Percentiles rank a stretch among this genome's conserved stretches.
These are phyloP conservation scores for Petasospora rhodanensis DNA, from an alignment of 1,139 yeast genomes.

Conservation along the genomic window DNA sequence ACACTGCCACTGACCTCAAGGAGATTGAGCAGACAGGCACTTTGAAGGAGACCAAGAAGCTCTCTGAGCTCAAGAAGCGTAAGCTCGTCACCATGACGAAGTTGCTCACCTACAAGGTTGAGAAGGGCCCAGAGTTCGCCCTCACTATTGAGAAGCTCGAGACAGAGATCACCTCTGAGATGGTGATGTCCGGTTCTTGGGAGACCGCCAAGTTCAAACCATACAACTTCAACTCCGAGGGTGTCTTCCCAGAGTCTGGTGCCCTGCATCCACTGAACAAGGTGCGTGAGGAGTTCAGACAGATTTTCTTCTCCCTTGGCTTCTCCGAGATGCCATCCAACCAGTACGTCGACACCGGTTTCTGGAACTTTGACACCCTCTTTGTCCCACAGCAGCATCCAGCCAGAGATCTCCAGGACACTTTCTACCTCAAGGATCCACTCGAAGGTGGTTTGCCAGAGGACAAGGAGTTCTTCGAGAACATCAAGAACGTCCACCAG, in stretches of 20 bases:
- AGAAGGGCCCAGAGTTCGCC: constrained; percentile 81
- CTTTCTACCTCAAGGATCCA: constrained; percentile 96
- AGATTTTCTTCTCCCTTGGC: constrained; percentile 95
- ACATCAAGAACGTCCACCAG: constrained; percentile 80
- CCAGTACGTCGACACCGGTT: constrained; percentile 95
- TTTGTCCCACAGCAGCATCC: constrained; percentile 99
- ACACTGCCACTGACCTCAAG: constrained; percentile 60
- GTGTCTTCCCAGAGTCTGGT: constrained; percentile 80
- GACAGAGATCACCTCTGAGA: constrained; percentile 91
- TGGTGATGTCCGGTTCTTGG: constrained; percentile 82
- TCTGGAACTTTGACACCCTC: constrained; percentile 97
- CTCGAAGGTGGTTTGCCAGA: constrained; percentile 71
- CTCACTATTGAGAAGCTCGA: constrained; percentile 75
- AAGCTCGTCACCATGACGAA: constrained; percentile 74
- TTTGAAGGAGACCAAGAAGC: constrained; percentile 56
- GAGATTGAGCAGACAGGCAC: constrained; percentile 54
- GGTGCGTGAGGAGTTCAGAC: constrained; percentile 96
- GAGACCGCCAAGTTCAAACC: constrained; percentile 83
- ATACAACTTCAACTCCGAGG: constrained; percentile 94
- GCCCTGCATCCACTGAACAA: constrained; percentile 95
- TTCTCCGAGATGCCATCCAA: constrained; percentile 99
- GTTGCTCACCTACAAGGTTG: constrained; percentile 67
- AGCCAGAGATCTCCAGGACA: constrained; percentile 97
- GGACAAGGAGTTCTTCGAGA: constrained; percentile 72
- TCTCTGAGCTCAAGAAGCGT: constrained; percentile 88